Evolutionary conservation across 2,329 filamentous ascomycete species (phyloP).

Genomic region (Rachicladosporium sp.): DNA sequence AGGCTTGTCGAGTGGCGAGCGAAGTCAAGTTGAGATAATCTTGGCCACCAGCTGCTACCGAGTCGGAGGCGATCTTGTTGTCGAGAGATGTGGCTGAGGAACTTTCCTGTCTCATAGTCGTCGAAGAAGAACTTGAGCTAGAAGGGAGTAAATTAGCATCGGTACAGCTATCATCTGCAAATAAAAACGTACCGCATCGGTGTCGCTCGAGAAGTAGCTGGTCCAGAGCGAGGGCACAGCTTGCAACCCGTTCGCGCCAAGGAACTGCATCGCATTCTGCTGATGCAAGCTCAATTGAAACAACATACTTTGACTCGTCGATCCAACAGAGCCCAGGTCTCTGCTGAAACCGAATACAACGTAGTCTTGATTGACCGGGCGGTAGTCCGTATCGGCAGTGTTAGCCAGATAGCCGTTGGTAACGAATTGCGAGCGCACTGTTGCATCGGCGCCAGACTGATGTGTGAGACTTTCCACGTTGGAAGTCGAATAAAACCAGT

Average conservation of each 20-base stretch:
- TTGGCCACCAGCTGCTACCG: constrained; percentile 32
- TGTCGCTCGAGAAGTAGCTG: constrained; percentile 36
- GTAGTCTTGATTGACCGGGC: constrained; percentile 35
- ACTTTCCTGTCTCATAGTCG: constrained; percentile 30
- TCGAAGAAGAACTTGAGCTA: constrained; percentile 35
- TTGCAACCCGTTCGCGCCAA: constrained; percentile 27
- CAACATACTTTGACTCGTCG: constrained; percentile 25
- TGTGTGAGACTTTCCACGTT: constrained; percentile 30
- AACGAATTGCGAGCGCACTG: constrained; percentile 37
- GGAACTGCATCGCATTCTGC: constrained; percentile 38
- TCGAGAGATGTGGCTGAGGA: constrained; percentile 31
- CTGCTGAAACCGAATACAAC: constrained; percentile 42
- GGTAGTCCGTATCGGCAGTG: constrained; percentile 33
- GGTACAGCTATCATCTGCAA: background rate
- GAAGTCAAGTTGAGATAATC: constrained; percentile 39
- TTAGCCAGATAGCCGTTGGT: constrained; percentile 33
- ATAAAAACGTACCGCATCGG: constrained; percentile 27
- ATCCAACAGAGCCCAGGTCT: constrained; percentile 35
- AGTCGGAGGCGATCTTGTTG: constrained; percentile 31
- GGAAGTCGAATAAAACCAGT: constrained; percentile 42
- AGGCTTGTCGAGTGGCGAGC: constrained; percentile 38
- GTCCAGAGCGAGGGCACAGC: constrained; percentile 39
- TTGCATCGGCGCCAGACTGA: constrained; percentile 33
- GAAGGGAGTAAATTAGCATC: background rate
- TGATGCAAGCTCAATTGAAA: constrained; percentile 42